Evolutionary conservation across 1,284 basidiomycete genomes (phyloP).

Genomic region (Megacollybia platyphylla): DNA sequence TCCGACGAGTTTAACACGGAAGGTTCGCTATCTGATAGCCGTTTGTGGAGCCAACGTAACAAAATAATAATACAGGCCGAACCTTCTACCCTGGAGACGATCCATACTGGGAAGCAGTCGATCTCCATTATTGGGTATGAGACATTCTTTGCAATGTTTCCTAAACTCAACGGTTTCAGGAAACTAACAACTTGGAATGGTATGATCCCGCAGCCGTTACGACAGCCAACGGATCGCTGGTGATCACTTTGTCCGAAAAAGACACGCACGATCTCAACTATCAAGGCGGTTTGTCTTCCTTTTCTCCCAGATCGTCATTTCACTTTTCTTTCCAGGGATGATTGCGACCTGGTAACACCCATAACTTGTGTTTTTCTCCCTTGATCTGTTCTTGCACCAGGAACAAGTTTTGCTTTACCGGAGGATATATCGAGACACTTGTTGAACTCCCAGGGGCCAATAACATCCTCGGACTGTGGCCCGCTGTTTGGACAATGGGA

Average conservation of each 20-base stretch:
- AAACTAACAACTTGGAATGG: slow-evolving; percentile 28
- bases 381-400: slow-evolving; percentile 1
- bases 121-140: slow-evolving; percentile 36
- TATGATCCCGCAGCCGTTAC: slow-evolving; percentile 45
- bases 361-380: slow-evolving; percentile 1
- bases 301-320: not conserved
- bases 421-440: slow-evolving; percentile 9
- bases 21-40: slow-evolving; percentile 12
- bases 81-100: slow-evolving; percentile 31
- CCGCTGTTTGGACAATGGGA: slow-evolving; percentile 30
- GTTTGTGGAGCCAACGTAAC: not conserved
- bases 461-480: slow-evolving; percentile 25
- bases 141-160: not conserved
- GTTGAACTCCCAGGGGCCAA: slow-evolving; percentile 24
- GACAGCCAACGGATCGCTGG: slow-evolving; percentile 38
- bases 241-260: slow-evolving; percentile 36
- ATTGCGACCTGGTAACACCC: slow-evolving; percentile 10
- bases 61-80: slow-evolving; percentile 13
- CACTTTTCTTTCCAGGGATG: slow-evolving; percentile 7
- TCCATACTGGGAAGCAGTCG: slow-evolving; percentile 16
- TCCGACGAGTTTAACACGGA: slow-evolving; percentile 56
- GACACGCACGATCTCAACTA: slow-evolving; percentile 38
- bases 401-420: slow-evolving; percentile 10
- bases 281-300: slow-evolving; percentile 16
- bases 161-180: slow-evolving; percentile 3